phyloP scores from a whole-genome alignment of 23 red algal genomes.

The Gracilaria gracilis region DNA sequence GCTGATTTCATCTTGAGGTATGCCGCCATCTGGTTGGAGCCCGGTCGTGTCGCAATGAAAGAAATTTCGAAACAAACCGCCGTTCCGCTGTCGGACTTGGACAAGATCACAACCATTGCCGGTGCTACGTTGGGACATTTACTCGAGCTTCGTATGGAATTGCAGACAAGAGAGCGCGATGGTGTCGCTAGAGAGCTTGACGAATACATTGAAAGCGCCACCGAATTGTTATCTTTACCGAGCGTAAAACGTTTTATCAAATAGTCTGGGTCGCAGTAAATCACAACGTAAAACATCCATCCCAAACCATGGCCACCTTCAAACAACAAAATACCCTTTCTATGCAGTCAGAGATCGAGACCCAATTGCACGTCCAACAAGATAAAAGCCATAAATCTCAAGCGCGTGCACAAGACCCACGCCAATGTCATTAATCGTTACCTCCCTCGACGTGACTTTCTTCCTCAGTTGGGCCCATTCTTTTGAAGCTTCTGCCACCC shows the following conservation, averaged over 20 bases:
- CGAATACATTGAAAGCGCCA: conserved; percentile 47
- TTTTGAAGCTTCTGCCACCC: conserved; percentile 56
- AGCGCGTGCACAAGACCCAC: conserved; percentile 31
- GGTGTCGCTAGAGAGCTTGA: conserved; percentile 48
- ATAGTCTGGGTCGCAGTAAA: background rate
- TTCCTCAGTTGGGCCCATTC: conserved; percentile 56
- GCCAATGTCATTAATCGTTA: conserved; percentile 64
- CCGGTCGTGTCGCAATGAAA: conserved; percentile 31
- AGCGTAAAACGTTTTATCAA: conserved; percentile 20
- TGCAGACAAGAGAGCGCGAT: conserved; percentile 14
- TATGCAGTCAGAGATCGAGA: conserved; percentile 41
- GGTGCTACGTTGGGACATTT: conserved; percentile 48
- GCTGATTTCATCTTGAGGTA: conserved; percentile 16
- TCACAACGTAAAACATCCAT: background rate
- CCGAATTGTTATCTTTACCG: conserved; percentile 43
- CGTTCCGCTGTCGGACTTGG: conserved; percentile 8
- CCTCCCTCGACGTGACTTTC: conserved; percentile 42
- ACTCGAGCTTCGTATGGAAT: conserved; percentile 43
- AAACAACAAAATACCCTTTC: background rate
- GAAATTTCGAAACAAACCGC: background rate
- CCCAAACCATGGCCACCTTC: background rate
- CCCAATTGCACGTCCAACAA: conserved; percentile 60
- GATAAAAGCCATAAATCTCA: conserved; percentile 73
- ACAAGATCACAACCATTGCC: background rate
- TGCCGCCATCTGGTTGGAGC: conserved; percentile 50